These are phyloP conservation scores for Tagetes patula DNA, from an alignment of 129 eudicot genomes.

Conservation along the genomic window DNA sequence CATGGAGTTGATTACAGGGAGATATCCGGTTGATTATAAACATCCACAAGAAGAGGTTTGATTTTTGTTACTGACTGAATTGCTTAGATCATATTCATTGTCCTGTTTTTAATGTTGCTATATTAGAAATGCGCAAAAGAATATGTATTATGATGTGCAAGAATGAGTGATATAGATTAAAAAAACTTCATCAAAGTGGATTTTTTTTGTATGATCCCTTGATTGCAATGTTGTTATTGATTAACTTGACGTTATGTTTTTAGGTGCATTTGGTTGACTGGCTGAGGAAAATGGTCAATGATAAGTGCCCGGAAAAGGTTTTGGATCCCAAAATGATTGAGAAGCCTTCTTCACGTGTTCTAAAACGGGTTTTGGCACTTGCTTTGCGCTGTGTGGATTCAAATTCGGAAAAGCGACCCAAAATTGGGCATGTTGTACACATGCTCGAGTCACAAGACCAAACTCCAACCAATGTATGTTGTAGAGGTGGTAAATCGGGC, in stretches of 20 bases:
- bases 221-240: not conserved
- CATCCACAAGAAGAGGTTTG: slow-evolving; percentile 61
- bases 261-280: slow-evolving; percentile 68
- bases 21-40: slow-evolving; percentile 62
- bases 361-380: slow-evolving; percentile 46
- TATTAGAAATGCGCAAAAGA: not conserved
- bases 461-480: slow-evolving; percentile 38
- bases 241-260: slow-evolving; percentile 2
- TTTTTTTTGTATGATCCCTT: not conserved
- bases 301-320: slow-evolving; percentile 49
- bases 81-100: not conserved
- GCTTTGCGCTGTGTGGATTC: slow-evolving; percentile 62
- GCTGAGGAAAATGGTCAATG: slow-evolving; percentile 59
- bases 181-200: not conserved
- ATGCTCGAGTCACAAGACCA: slow-evolving; percentile 66
- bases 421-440: slow-evolving; percentile 70
- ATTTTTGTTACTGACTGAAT: not conserved
- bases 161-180: not conserved
- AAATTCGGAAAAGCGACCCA: slow-evolving; percentile 52
- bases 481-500: not conserved
- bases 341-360: slow-evolving; percentile 48
- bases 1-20: slow-evolving; percentile 61
- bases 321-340: slow-evolving; percentile 65
- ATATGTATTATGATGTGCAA: not conserved
- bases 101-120: not conserved